Percentiles rank a stretch among this genome's conserved stretches.
Conservation (phyloP, 495 filamentous ascomycete species). For the Xylaria bambusicola region DNA sequence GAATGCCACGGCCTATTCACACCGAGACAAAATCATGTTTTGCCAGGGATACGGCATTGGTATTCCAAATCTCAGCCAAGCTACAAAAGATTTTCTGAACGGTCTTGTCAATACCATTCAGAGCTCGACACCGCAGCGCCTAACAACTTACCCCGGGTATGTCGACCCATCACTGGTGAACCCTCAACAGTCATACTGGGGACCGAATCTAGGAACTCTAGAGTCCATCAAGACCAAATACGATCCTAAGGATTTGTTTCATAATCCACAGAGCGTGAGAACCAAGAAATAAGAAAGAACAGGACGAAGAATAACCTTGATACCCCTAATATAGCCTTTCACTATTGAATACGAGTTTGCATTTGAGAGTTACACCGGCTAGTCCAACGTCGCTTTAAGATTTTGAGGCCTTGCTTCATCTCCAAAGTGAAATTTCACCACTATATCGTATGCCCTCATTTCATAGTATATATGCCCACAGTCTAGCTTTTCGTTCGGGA, state of each 20-base stretch:
- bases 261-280: conserved; percentile 66
- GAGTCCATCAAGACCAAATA: conserved; percentile 52
- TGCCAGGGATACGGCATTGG: conserved; percentile 61
- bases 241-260: conserved; percentile 60
- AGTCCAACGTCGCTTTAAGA: too few relatives aligned
- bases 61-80: conserved; percentile 42
- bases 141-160: conserved; percentile 69
- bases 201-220: conserved; percentile 49
- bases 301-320: too few relatives aligned
- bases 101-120: conserved; percentile 47
- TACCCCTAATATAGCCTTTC: too few relatives aligned
- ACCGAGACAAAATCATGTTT: conserved; percentile 60
- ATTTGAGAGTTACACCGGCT: too few relatives aligned
- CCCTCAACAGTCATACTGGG: conserved; percentile 61
- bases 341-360: too few relatives aligned
- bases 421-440: background rate
- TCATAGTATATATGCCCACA: too few relatives aligned
- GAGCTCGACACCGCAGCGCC: conserved; percentile 33
- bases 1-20: conserved; percentile 57
- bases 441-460: too few relatives aligned
- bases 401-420: background rate
- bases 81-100: conserved; percentile 49
- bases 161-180: conserved; percentile 61
- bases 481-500: background rate
- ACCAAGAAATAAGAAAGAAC: conserved; percentile 36